A percentile compares a stretch with the other conserved stretches of the same genome.
phyloP scores from a whole-genome alignment of 2,329 filamentous ascomycete genomes.

The Phyllosticta citribraziliensis region DNA sequence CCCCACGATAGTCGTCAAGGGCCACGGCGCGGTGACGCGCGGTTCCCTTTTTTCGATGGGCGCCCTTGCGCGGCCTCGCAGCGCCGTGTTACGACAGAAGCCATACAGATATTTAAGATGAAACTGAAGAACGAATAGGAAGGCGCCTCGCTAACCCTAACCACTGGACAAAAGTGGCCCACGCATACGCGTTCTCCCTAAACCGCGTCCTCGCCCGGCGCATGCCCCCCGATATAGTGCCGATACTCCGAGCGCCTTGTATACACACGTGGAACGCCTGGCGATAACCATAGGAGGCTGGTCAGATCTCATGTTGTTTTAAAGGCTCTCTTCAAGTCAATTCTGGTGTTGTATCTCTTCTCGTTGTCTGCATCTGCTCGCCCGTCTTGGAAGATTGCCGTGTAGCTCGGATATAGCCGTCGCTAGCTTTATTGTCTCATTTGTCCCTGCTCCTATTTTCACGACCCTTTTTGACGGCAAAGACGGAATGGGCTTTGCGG shows the following conservation, averaged over 20 bases:
- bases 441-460: not conserved
- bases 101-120: not conserved
- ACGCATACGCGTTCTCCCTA: constrained; percentile 3
- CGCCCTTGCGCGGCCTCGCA: not conserved
- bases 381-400: not conserved
- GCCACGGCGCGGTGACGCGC: not conserved
- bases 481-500: not conserved
- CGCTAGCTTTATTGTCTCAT: not conserved
- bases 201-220: constrained; percentile 1
- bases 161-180: not conserved
- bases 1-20: not conserved
- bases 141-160: not conserved
- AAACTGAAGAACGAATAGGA: not conserved
- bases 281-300: not conserved
- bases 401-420: not conserved
- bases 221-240: not conserved
- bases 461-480: not conserved
- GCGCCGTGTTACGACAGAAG: not conserved
- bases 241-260: not conserved
- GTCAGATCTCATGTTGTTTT: not conserved
- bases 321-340: not conserved
- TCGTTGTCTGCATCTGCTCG: not conserved
- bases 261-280: not conserved
- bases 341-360: not conserved
- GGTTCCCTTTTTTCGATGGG: not conserved